These are phyloP conservation scores for Francoa sonchifolia DNA, from an alignment of 441 rosid species.

Conservation along the genomic window DNA sequence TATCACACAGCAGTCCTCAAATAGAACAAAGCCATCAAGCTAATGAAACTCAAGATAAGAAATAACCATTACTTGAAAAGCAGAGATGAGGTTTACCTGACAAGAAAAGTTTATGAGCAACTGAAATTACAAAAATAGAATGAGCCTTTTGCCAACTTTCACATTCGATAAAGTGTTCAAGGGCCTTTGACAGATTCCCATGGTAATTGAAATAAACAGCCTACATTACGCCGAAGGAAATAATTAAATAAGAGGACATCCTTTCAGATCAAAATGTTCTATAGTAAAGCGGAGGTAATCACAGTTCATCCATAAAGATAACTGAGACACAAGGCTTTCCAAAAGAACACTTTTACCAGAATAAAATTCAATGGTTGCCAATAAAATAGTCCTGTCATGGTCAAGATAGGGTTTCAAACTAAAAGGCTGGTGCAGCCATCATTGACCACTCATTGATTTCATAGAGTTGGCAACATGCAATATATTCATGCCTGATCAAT, in stretches of 20 bases:
- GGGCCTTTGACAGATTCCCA: slow-evolving; percentile 61
- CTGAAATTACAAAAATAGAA: slow-evolving; percentile 64
- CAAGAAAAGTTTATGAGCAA: slow-evolving; percentile 60
- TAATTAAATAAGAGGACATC: slow-evolving; percentile 6
- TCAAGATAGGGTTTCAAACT: background rate
- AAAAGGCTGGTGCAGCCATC: background rate
- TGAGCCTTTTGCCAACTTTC: slow-evolving; percentile 89
- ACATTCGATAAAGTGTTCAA: slow-evolving; percentile 76
- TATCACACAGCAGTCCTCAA: background rate
- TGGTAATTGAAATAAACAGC: slow-evolving; percentile 66
- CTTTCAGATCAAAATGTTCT: background rate
- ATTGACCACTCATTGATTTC: background rate
- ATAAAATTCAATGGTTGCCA: no score
- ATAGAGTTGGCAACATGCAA: background rate
- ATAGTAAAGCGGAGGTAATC: background rate
- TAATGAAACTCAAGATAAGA: background rate
- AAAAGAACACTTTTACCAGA: no score
- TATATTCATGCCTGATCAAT: slow-evolving; percentile 1
- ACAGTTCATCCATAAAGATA: no score
- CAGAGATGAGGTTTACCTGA: slow-evolving; percentile 41
- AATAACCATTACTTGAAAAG: background rate
- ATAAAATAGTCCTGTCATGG: background rate
- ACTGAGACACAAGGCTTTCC: no score
- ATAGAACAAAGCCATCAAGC: background rate
- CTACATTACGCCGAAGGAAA: slow-evolving; percentile 28